Conservation (phyloP, 208 protist species). For the Trypanosoma platydactyli region DNA sequence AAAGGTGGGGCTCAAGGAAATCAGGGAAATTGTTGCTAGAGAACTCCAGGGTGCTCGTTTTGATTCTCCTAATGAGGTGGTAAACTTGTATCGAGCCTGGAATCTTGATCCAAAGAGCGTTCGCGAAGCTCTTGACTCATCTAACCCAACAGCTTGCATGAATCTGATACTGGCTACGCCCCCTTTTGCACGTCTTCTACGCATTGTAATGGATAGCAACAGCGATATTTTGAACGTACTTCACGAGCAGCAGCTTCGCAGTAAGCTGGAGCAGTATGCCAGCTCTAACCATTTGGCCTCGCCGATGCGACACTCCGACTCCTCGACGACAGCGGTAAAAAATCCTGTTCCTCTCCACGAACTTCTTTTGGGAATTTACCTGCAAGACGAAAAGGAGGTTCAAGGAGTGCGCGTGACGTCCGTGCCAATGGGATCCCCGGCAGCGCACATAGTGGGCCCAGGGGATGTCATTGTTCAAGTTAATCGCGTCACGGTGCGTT, state of each 20-base stretch:
- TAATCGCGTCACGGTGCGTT: slow-evolving; percentile 23
- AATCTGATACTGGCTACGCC: slow-evolving; percentile 18
- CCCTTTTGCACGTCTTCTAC: slow-evolving; percentile 13
- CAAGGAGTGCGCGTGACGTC: slow-evolving; percentile 13
- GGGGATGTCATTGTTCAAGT: slow-evolving; percentile 24
- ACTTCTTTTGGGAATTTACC: slow-evolving; percentile 4
- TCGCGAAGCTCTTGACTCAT: slow-evolving; percentile 1
- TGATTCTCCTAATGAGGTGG: slow-evolving; percentile 5
- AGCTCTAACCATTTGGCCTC: not conserved
- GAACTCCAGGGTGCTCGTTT: not conserved
- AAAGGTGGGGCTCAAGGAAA: slow-evolving; percentile 12
- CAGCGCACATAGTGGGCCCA: slow-evolving; percentile 3
- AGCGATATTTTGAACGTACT: slow-evolving; percentile 12
- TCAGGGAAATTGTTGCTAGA: slow-evolving; percentile 3
- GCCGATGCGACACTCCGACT: not conserved
- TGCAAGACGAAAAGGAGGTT: slow-evolving; percentile 11
- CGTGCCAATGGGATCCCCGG: slow-evolving; percentile 9
- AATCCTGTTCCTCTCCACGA: slow-evolving; percentile 13
- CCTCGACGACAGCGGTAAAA: not conserved
- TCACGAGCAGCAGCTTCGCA: not conserved
- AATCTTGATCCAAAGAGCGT: slow-evolving; percentile 4
- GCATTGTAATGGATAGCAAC: slow-evolving; percentile 5
- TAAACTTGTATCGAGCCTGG: slow-evolving; percentile 18
- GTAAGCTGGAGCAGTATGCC: not conserved
- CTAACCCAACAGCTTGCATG: not conserved